Percentiles rank a stretch among this genome's conserved stretches.
Evolutionary conservation across 129 eudicot species (phyloP).

Genomic region (Flaveria robusta): DNA sequence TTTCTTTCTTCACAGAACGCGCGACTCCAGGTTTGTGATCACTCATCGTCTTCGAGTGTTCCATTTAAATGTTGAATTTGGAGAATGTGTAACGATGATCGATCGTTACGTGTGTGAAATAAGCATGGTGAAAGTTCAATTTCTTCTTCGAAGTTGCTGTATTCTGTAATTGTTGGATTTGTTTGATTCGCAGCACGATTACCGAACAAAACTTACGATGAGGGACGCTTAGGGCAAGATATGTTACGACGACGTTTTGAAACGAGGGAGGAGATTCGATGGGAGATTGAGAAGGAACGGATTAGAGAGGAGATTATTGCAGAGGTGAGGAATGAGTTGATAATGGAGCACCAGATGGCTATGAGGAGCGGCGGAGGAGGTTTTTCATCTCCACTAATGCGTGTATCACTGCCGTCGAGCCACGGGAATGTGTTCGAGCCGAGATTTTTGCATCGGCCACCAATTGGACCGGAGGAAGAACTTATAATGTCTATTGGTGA

Average conservation of each 20-base stretch:
- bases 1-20: background rate
- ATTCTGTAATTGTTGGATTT: background rate
- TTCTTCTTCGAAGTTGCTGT: background rate
- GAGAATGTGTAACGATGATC: background rate
- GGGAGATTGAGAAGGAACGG: conserved; percentile 49
- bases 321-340: conserved; percentile 44
- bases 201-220: background rate
- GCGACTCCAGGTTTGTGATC: conserved; percentile 32
- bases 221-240: conserved; percentile 4
- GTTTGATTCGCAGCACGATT: conserved; percentile 16
- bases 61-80: background rate
- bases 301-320: conserved; percentile 49
- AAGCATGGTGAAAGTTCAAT: background rate
- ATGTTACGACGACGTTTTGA: conserved; percentile 11
- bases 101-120: background rate
- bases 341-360: conserved; percentile 46
- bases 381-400: background rate
- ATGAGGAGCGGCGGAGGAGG: conserved; percentile 23
- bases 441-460: conserved; percentile 12
- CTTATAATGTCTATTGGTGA: conserved; percentile 31
- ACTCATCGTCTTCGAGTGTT: background rate
- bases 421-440: background rate
- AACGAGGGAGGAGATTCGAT: conserved; percentile 28
- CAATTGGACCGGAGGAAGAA: conserved; percentile 37
- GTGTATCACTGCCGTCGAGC: background rate